Evolutionary conservation across 116 monocot species (phyloP).

Genomic region (Cymodocea nodosa): DNA sequence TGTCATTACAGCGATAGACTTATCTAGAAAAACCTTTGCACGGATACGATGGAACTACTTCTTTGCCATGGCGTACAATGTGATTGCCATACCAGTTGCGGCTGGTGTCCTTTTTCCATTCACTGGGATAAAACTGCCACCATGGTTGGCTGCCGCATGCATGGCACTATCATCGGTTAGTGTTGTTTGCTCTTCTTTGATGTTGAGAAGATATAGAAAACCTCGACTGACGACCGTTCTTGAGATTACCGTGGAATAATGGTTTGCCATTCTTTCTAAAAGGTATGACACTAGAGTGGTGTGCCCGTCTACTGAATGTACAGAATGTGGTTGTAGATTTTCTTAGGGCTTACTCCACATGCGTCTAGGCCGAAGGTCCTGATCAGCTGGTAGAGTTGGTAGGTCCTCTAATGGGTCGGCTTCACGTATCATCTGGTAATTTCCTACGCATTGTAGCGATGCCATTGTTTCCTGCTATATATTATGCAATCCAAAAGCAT

Average conservation of each 20-base stretch:
- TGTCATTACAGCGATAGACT: conserved; percentile 84
- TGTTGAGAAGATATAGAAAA: conserved; percentile 77
- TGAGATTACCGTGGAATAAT: conserved; percentile 77
- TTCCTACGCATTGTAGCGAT: too few species aligned
- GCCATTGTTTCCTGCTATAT: too few species aligned
- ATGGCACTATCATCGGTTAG: conserved; percentile 98
- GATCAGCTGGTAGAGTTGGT: too few species aligned
- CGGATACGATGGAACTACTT: conserved; percentile 89
- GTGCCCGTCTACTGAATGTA: too few species aligned
- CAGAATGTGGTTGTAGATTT: too few species aligned
- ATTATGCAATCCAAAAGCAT: too few species aligned
- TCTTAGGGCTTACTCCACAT: too few species aligned
- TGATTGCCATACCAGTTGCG: conserved; percentile 78
- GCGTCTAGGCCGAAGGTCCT: too few species aligned
- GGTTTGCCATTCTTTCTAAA: too few species aligned
- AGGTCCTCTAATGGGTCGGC: too few species aligned
- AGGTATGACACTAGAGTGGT: too few species aligned
- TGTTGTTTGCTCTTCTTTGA: conserved; percentile 88
- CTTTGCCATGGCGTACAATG: conserved; percentile 91
- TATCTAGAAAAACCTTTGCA: conserved; percentile 84
- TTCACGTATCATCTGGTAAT: too few species aligned
- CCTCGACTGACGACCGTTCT: conserved; percentile 85
- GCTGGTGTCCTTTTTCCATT: conserved; percentile 93
- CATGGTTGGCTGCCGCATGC: conserved; percentile 92
- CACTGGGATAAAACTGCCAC: conserved; percentile 60